Evolutionary conservation across 176 grass and related monocot species (phyloP).

Genomic region (Musa acuminata): DNA sequence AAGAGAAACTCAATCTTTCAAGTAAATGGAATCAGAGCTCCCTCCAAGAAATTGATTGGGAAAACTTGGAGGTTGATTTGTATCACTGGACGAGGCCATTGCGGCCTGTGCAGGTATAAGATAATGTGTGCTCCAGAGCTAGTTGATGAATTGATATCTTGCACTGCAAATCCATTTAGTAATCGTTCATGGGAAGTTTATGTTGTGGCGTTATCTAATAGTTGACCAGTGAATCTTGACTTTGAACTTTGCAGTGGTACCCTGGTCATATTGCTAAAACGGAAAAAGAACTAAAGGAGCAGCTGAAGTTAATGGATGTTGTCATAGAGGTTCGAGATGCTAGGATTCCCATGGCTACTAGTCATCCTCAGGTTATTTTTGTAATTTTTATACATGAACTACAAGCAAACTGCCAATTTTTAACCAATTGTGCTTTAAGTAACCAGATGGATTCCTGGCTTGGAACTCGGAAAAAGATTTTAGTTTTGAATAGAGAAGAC

Average conservation of each 20-base stretch:
- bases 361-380: slow-evolving; percentile 70
- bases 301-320: slow-evolving; percentile 95
- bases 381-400: slow-evolving; percentile 15
- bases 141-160: not conserved
- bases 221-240: not conserved
- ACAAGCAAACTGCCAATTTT: not conserved
- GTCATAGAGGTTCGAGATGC: slow-evolving; percentile 94
- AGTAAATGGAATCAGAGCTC: slow-evolving; percentile 11
- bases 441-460: slow-evolving; percentile 90
- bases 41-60: slow-evolving; percentile 44
- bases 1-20: slow-evolving; percentile 36
- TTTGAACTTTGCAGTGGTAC: slow-evolving; percentile 64
- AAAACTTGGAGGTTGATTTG: slow-evolving; percentile 79
- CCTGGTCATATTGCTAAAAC: slow-evolving; percentile 99
- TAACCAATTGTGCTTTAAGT: slow-evolving; percentile 19
- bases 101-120: slow-evolving; percentile 78
- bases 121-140: slow-evolving; percentile 43
- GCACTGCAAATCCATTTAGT: slow-evolving; percentile 5
- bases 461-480: slow-evolving; percentile 69
- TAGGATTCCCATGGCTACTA: slow-evolving; percentile 83
- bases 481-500: slow-evolving; percentile 95
- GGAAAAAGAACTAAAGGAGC: slow-evolving; percentile 84
- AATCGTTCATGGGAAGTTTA: slow-evolving; percentile 1
- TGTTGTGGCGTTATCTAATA: not conserved
- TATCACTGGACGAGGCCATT: slow-evolving; percentile 71